Base-by-base conservation (phyloP, 139 green algal genomes). In the Zygnema cylindricum region DNA sequence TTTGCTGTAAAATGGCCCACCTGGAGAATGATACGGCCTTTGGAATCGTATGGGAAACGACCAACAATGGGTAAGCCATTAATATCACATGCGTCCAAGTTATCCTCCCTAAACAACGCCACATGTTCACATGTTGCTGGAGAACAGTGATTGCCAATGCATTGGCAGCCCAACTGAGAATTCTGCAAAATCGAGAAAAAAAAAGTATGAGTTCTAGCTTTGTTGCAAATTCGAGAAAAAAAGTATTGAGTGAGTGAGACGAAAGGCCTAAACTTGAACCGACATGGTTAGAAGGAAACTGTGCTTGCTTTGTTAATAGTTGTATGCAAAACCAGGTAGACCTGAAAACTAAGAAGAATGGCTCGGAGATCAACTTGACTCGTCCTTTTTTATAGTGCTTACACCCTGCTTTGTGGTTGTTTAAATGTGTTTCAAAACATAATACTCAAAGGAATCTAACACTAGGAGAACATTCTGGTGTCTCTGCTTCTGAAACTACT, bases 51-150 rank as follows among this genome's bases (percentile, higher is more conserved):
- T 36, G 81, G 81, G 40, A 87, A 87, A 1, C 69, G 32, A 55
- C 30, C 38, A 42, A 33, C 23, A 1, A 87, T 79, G 57, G 69
- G 30, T 2, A 11, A 2, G 23, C 81, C 81, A 33, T 81, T 33
- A 33, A 82, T 83, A 55, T 87, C 81, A 32, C 81, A 83, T 36
- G 81, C 81, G 30, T 83, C 81, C 30, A 81, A n/a, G 40, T 87
- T 87, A 55, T 87, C 81, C 69, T 87, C 57, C n/a, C 38, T 43
- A 82, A 87, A 87, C 23, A 87, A 35, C 25, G 25, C 54, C 25
- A 87, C 81, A 32, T 87, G 81, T 35, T 87, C 81, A 43, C 81
- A 87, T 69, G 38, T 32, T 42, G 77, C 38, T 2, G 81, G 57
- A 49, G 43, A 41, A 55, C 81, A 87, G 2, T 35, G 38, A 2